Base-by-base conservation (phyloP, 768 basidiomycete species). In the Termitomyces sp. region DNA sequence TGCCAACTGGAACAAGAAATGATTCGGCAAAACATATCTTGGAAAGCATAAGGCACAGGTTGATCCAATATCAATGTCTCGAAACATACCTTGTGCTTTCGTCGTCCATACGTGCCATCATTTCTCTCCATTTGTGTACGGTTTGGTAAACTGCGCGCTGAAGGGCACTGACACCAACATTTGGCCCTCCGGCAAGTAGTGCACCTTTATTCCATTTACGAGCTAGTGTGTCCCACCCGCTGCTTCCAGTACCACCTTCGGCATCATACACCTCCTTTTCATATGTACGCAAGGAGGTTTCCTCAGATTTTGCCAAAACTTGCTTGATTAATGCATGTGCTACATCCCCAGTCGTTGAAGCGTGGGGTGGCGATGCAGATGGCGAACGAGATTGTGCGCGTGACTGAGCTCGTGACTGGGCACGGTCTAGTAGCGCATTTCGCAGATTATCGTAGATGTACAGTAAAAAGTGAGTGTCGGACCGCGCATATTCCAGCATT, bases 381-480 rank as follows among this genome's bases (percentile, higher is more conserved):
- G 62, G 45, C 39, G 67, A 68, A 12, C 73, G 77, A 42, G 76
- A 77, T 44, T 75, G 74, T 0, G 79, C 75, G 51, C 74, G 75
- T 2, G 83, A 82, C 45, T 73, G 71, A 0, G 72, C 69, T 16
- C 67, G 73, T 13, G 78, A 83, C 59, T 71, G 68, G n/a, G 73
- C 75, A n/a, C 84, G 84, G 69, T 90, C 88, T n/a, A 96, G 78
- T 12, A 97, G 89, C 1, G 90, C 89, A 69, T 92, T 90, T 13
- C 94, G 90, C 6, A 98, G 84, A 66, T 88, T 85, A 75, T 98
- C 95, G 73, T 95, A 98, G 68, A 98, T 88, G 75, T 85, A 93
- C 33, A 99, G 79, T 2, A 99, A 83, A 76, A 91, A 98, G 73
- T 98, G 97, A 0, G 96, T 99, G 73, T 99, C 97, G 1, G 94